Conservation (phyloP, 495 filamentous ascomycete genomes). For the Symbiotaphrina buchneri region DNA sequence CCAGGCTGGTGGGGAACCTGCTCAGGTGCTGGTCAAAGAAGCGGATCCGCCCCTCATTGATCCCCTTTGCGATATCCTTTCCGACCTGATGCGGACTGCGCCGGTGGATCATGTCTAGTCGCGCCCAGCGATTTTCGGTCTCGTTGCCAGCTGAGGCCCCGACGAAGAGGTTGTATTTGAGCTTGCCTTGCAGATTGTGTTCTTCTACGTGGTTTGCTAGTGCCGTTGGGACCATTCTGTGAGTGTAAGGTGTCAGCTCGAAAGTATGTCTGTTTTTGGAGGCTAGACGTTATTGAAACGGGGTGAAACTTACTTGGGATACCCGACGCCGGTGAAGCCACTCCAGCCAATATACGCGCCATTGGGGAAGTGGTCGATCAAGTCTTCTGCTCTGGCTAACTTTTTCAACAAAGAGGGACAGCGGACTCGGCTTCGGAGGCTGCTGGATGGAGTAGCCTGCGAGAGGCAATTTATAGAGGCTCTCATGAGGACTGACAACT, state of each 20-base stretch:
- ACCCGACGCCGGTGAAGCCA: conserved; percentile 80
- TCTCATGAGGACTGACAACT: too few relatives aligned
- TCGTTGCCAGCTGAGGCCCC: conserved; percentile 77
- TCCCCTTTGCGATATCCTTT: conserved; percentile 76
- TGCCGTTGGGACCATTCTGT: conserved; percentile 61
- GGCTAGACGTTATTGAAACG: not conserved
- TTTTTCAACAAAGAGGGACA: conserved; percentile 63
- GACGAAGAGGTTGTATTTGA: conserved; percentile 72
- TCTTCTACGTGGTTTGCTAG: conserved; percentile 79
- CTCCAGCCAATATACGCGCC: conserved; percentile 73
- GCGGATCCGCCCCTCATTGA: conserved; percentile 72
- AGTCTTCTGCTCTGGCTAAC: conserved; percentile 55
- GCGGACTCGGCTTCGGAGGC: conserved; percentile 51
- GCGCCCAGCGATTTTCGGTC: conserved; percentile 80
- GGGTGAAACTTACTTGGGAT: conserved; percentile 54
- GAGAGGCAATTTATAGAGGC: too few relatives aligned
- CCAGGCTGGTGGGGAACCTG: conserved; percentile 80
- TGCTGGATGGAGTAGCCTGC: too few relatives aligned
- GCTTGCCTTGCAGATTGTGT: conserved; percentile 64
- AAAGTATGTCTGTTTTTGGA: not conserved
- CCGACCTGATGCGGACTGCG: conserved; percentile 76
- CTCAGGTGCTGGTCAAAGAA: conserved; percentile 87
- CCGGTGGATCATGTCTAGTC: conserved; percentile 71
- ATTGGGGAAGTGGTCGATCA: conserved; percentile 62
- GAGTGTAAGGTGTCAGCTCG: not conserved